A percentile compares a stretch with the other conserved stretches of the same genome.
Evolutionary conservation across 2,329 filamentous ascomycete genomes (phyloP).

Genomic region (Cladophialophora exuberans): DNA sequence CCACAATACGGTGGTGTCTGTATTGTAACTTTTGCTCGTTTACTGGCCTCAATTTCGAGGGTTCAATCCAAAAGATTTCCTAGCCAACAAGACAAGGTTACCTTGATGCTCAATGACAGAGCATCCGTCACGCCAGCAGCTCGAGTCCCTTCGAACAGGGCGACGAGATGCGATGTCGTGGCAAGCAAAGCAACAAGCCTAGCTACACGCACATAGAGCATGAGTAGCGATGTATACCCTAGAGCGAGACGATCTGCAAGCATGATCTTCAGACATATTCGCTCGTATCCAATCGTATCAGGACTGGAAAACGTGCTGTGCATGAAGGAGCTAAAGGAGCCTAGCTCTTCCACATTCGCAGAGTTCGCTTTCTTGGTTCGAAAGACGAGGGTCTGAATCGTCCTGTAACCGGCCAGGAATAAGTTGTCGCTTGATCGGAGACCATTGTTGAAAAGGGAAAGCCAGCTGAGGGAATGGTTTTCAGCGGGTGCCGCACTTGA

Average conservation of each 20-base stretch:
- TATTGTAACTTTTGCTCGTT: neutral
- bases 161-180: neutral
- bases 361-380: neutral
- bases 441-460: neutral
- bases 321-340: neutral
- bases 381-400: neutral
- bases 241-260: conserved; percentile 19
- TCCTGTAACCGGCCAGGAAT: neutral
- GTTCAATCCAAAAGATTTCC: neutral
- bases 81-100: neutral
- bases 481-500: neutral
- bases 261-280: conserved; percentile 6
- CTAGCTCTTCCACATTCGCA: neutral
- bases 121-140: neutral
- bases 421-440: neutral
- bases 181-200: neutral
- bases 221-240: conserved; percentile 13
- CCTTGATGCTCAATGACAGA: neutral
- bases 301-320: neutral
- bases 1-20: neutral
- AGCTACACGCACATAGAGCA: conserved; percentile 1
- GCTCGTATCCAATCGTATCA: neutral
- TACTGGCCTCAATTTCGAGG: neutral
- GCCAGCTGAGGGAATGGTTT: neutral
- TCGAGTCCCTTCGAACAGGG: neutral